Evolutionary conservation across 2,329 filamentous ascomycete genomes (phyloP).

Genomic region (Ambrosiella cleistominuta): DNA sequence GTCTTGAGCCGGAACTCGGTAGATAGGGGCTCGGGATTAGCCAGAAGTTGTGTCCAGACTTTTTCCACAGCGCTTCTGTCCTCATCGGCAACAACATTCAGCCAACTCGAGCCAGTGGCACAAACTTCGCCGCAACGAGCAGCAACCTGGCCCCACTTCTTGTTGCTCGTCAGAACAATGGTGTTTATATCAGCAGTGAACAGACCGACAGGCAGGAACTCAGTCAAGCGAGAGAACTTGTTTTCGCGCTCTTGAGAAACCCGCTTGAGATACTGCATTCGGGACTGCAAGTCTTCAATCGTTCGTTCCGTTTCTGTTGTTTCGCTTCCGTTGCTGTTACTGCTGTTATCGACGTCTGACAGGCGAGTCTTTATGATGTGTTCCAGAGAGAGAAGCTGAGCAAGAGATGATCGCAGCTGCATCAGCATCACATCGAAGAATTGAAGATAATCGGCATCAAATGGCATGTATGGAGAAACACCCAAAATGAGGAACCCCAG

Average conservation of each 20-base stretch:
- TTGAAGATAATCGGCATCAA: conserved; percentile 59
- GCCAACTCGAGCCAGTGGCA: conserved; percentile 46
- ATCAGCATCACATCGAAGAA: conserved; percentile 40
- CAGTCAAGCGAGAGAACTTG: conserved; percentile 68
- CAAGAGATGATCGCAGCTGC: conserved; percentile 4
- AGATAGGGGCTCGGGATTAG: conserved; percentile 45
- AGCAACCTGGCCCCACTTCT: conserved; percentile 59
- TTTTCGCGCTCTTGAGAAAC: conserved; percentile 53
- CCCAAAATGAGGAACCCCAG: conserved; percentile 11
- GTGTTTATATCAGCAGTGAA: conserved; percentile 63
- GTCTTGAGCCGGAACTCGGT: conserved; percentile 62
- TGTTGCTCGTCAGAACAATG: conserved; percentile 62
- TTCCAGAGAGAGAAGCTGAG: conserved; percentile 4
- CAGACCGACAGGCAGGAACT: conserved; percentile 68
- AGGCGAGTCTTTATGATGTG: background rate
- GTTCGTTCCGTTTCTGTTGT: background rate
- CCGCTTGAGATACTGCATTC: conserved; percentile 26
- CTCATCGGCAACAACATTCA: conserved; percentile 51
- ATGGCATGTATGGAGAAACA: conserved; percentile 45
- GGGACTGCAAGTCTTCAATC: conserved; percentile 42
- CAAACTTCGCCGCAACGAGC: conserved; percentile 28
- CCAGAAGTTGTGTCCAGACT: conserved; percentile 45
- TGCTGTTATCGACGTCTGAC: background rate
- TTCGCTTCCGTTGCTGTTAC: no score
- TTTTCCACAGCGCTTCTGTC: conserved; percentile 41